A percentile compares a stretch with the other conserved stretches of the same genome.
These are phyloP conservation scores for Colletotrichum spaethianum DNA, from an alignment of 2,329 filamentous ascomycete species.

Conservation along the genomic window DNA sequence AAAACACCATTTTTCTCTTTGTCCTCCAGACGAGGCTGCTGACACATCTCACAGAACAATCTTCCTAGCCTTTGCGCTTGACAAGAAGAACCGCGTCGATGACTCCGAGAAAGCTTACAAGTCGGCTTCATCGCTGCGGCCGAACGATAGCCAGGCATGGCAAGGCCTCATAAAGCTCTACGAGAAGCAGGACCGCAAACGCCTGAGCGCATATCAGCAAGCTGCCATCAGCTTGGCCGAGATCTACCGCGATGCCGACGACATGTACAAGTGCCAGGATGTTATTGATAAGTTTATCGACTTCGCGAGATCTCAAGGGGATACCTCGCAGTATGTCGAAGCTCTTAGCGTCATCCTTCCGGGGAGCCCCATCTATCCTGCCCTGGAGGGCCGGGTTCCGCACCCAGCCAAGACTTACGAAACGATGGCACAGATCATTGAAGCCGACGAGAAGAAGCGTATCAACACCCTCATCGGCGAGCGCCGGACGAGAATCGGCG, in stretches of 20 bases:
- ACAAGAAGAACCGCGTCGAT: slow-evolving; percentile 79
- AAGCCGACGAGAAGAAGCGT: slow-evolving; percentile 87
- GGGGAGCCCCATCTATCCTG: slow-evolving; percentile 83
- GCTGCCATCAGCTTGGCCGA: slow-evolving; percentile 81
- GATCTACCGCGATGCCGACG: slow-evolving; percentile 78
- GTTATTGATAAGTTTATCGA: slow-evolving; percentile 85
- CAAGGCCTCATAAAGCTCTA: slow-evolving; percentile 90
- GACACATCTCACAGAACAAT: slow-evolving; percentile 56
- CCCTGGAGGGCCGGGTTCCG: slow-evolving; percentile 86
- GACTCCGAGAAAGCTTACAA: slow-evolving; percentile 85
- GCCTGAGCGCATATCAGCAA: slow-evolving; percentile 80
- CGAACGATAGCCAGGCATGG: slow-evolving; percentile 87
- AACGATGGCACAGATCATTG: slow-evolving; percentile 85
- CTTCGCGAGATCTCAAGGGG: slow-evolving; percentile 81
- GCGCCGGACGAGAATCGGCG: slow-evolving; percentile 88
- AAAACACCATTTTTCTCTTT: slow-evolving; percentile 15
- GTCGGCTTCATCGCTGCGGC: slow-evolving; percentile 79
- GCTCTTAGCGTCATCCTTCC: slow-evolving; percentile 85
- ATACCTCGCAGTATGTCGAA: slow-evolving; percentile 79
- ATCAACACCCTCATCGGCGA: slow-evolving; percentile 94
- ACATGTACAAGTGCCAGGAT: slow-evolving; percentile 74
- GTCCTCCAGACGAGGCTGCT: slow-evolving; percentile 25
- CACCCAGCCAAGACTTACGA: slow-evolving; percentile 86
- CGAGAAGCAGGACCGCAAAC: slow-evolving; percentile 79
- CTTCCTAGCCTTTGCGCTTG: slow-evolving; percentile 88